These are phyloP conservation scores for Phytophthora fragariae DNA, from an alignment of 352 stramenopile genomes.

Conservation along the genomic window DNA sequence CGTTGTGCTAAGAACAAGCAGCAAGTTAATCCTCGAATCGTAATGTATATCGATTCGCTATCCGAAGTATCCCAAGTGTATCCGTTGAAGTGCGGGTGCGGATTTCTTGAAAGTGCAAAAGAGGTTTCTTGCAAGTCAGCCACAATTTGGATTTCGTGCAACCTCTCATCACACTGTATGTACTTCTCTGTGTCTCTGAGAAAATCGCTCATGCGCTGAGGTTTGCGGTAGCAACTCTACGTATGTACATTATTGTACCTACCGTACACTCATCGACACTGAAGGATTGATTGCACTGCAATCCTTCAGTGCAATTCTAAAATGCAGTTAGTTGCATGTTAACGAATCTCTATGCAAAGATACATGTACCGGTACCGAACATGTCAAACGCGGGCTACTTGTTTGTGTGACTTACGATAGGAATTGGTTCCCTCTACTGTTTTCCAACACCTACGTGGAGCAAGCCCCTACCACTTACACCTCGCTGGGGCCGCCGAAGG, in stretches of 20 bases:
- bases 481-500: slow-evolving; percentile 82
- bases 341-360: neutral
- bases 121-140: too few species aligned
- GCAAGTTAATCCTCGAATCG: slow-evolving; percentile 3
- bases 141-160: too few species aligned
- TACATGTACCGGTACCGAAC: neutral
- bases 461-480: slow-evolving; percentile 47
- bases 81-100: neutral
- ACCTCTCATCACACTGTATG: too few species aligned
- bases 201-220: too few species aligned
- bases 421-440: slow-evolving; percentile 17
- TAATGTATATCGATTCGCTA: neutral
- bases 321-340: too few species aligned
- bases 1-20: slow-evolving; percentile 2
- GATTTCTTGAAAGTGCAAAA: too few species aligned
- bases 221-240: too few species aligned
- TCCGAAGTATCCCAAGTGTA: neutral
- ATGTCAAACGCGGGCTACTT: slow-evolving; percentile 14
- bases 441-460: slow-evolving; percentile 20
- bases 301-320: too few species aligned
- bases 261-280: too few species aligned
- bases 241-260: too few species aligned
- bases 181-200: too few species aligned
- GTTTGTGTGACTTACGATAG: slow-evolving; percentile 17
- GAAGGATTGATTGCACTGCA: too few species aligned